phyloP scores from a whole-genome alignment of 257 asterid species.

The Jacaranda mimosifolia region DNA sequence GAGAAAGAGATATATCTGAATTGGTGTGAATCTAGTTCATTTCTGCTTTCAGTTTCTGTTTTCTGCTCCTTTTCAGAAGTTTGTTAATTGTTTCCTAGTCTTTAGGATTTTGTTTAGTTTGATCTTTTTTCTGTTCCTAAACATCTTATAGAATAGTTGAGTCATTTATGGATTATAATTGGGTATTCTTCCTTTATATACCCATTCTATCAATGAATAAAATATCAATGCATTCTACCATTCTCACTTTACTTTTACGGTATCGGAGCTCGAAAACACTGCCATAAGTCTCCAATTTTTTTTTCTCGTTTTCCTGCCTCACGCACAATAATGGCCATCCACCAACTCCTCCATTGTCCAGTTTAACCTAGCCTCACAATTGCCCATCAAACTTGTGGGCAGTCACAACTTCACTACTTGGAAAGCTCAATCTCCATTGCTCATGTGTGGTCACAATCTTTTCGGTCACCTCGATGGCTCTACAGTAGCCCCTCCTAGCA shows the following conservation, averaged over 20 bases:
- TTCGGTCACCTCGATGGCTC: neutral
- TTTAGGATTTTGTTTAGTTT: no score
- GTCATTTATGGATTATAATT: no score
- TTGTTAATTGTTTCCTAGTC: no score
- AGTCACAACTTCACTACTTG: neutral
- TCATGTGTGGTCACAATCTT: neutral
- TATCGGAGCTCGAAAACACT: neutral
- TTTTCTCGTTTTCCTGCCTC: neutral
- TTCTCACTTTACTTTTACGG: neutral
- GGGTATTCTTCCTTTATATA: neutral
- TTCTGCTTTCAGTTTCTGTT: no score
- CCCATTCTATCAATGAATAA: neutral
- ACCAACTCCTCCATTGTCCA: neutral
- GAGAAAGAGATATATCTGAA: no score
- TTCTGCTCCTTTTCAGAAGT: no score
- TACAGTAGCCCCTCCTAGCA: neutral
- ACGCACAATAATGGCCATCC: neutral
- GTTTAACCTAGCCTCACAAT: neutral
- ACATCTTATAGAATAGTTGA: no score
- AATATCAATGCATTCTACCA: neutral
- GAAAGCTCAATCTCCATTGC: neutral
- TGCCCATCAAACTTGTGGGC: neutral
- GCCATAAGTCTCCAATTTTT: neutral
- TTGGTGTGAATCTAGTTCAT: no score
- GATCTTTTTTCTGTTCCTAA: no score